Percentiles rank a stretch among this genome's conserved stretches.
Evolutionary conservation across 2,329 filamentous ascomycete genomes (phyloP).

Genomic region (Parastagonospora nodorum): DNA sequence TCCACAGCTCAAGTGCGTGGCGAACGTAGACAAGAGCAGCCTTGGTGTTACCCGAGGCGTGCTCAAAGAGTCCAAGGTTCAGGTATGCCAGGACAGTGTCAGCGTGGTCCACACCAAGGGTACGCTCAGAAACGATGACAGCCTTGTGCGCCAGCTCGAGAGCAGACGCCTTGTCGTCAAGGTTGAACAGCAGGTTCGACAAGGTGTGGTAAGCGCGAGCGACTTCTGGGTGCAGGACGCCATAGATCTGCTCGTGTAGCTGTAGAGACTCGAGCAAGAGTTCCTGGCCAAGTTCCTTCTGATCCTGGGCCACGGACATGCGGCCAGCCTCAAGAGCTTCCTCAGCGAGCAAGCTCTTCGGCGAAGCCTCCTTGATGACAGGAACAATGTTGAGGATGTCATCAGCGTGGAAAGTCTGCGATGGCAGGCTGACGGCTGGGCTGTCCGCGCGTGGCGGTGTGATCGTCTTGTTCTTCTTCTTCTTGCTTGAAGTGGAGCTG

Average conservation of each 20-base stretch:
- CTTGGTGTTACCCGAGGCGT: slow-evolving; percentile 88
- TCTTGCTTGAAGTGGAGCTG: slow-evolving; percentile 44
- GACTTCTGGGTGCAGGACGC: slow-evolving; percentile 94
- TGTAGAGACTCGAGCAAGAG: slow-evolving; percentile 94
- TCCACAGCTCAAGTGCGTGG: slow-evolving; percentile 94
- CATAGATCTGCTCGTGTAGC: slow-evolving; percentile 97
- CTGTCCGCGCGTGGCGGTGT: slow-evolving; percentile 54
- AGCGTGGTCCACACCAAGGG: slow-evolving; percentile 87
- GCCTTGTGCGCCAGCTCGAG: slow-evolving; percentile 96
- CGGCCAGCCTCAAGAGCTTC: slow-evolving; percentile 95
- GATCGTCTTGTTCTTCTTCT: slow-evolving; percentile 60
- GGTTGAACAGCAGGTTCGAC: slow-evolving; percentile 93
- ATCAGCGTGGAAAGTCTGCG: slow-evolving; percentile 75
- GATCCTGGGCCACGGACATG: slow-evolving; percentile 92
- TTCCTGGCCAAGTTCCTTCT: slow-evolving; percentile 95
- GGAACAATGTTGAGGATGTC: slow-evolving; percentile 94
- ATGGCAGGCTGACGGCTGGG: slow-evolving; percentile 52
- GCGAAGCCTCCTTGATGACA: slow-evolving; percentile 90
- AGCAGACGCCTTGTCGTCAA: slow-evolving; percentile 96
- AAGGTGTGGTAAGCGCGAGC: slow-evolving; percentile 93
- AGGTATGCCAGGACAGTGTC: slow-evolving; percentile 96
- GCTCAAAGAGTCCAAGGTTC: slow-evolving; percentile 92
- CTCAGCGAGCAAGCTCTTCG: slow-evolving; percentile 87
- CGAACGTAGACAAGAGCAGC: slow-evolving; percentile 85
- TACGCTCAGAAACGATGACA: slow-evolving; percentile 93